Percentiles rank a stretch among this genome's conserved stretches.
phyloP scores from a whole-genome alignment of 805 yeast species.

The Diddensiella santjacobensis region DNA sequence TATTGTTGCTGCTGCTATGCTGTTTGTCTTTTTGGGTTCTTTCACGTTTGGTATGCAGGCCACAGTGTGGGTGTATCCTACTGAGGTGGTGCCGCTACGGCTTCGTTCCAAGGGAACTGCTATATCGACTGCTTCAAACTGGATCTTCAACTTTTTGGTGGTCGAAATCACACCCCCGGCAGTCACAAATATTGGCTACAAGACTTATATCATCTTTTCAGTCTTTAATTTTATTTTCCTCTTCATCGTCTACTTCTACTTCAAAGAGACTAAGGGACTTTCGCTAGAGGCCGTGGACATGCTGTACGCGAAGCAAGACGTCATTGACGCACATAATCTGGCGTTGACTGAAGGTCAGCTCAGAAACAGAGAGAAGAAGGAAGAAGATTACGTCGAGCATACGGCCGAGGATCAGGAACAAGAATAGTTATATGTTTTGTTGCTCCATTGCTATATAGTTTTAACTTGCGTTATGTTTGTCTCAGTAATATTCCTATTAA shows the following conservation, averaged over 20 bases:
- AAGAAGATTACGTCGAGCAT: background rate
- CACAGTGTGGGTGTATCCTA: conserved; percentile 79
- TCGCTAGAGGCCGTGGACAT: conserved; percentile 85
- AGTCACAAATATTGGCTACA: conserved; percentile 70
- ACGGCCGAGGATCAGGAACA: background rate
- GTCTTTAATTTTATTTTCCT: conserved; percentile 64
- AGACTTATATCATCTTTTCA: conserved; percentile 75
- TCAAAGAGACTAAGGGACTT: conserved; percentile 87
- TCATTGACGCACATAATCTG: conserved; percentile 4
- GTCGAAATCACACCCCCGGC: conserved; percentile 86
- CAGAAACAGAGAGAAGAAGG: background rate
- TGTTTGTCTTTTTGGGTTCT: conserved; percentile 66
- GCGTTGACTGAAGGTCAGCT: background rate
- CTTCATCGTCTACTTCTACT: conserved; percentile 61
- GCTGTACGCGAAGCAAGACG: conserved; percentile 62
- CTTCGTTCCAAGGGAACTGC: conserved; percentile 87
- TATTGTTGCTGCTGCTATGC: conserved; percentile 47
- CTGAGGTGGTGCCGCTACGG: conserved; percentile 76
- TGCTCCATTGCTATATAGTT: no score
- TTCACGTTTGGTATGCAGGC: conserved; percentile 93
- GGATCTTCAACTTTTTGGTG: conserved; percentile 85
- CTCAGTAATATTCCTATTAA: no score
- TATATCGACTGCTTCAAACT: conserved; percentile 80
- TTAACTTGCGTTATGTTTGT: no score
- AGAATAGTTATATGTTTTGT: no score